Evolutionary conservation across 108 stramenopile genomes (phyloP).

Genomic region (Nitzschia palea): DNA sequence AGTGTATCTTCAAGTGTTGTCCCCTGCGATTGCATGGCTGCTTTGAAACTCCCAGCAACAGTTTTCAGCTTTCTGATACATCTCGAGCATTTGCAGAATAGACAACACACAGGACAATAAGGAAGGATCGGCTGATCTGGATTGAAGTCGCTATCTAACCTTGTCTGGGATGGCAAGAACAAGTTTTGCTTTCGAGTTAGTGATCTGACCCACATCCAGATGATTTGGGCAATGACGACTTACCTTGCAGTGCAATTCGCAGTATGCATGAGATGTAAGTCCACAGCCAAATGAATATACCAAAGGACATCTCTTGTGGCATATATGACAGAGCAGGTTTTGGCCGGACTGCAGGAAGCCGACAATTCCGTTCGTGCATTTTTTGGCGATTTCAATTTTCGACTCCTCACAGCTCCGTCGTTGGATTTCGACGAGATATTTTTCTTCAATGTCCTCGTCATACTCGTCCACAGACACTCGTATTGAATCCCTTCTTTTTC

Average conservation of each 20-base stretch:
- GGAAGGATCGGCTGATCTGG: background rate
- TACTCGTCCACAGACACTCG: background rate
- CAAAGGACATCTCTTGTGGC: slow-evolving; percentile 40
- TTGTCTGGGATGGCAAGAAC: background rate
- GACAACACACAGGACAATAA: slow-evolving; percentile 45
- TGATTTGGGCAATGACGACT: slow-evolving; percentile 8
- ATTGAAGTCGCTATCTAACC: slow-evolving; percentile 19
- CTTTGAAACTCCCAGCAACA: slow-evolving; percentile 28
- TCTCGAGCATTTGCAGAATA: slow-evolving; percentile 20
- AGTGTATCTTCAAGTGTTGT: background rate
- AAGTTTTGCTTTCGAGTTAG: background rate
- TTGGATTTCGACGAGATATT: slow-evolving; percentile 24
- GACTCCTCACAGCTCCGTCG: slow-evolving; percentile 4
- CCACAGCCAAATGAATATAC: slow-evolving; percentile 51
- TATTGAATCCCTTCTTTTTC: background rate
- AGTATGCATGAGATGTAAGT: slow-evolving; percentile 41
- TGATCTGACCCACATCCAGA: background rate
- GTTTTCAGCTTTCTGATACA: slow-evolving; percentile 22
- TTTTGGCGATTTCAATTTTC: slow-evolving; percentile 4
- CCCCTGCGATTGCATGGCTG: slow-evolving; percentile 4
- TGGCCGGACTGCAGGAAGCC: background rate
- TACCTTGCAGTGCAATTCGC: slow-evolving; percentile 58
- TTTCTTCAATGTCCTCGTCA: slow-evolving; percentile 18
- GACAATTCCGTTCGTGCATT: slow-evolving; percentile 3
- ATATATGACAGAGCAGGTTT: slow-evolving; percentile 67